Conservation (phyloP, 2,329 filamentous ascomycete species). For the Bipolaris sorokiniana region DNA sequence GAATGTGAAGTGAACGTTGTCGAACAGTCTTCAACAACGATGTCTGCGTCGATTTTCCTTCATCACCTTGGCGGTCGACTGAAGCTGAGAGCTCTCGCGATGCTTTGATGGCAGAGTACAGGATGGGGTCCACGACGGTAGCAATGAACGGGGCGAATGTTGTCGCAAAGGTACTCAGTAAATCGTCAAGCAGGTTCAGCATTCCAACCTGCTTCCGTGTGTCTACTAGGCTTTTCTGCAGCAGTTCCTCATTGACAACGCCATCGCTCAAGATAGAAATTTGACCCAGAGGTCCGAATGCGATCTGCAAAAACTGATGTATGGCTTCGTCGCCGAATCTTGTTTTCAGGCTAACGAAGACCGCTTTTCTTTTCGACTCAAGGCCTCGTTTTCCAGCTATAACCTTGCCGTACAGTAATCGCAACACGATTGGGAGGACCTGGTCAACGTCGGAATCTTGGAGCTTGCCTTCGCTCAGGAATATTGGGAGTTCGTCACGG, state of each 20-base stretch:
- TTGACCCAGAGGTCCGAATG: slow-evolving; percentile 71
- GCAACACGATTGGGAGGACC: slow-evolving; percentile 84
- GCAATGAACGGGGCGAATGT: slow-evolving; percentile 72
- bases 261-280: slow-evolving; percentile 64
- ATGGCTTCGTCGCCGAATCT: slow-evolving; percentile 77
- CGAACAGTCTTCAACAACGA: slow-evolving; percentile 71
- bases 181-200: slow-evolving; percentile 86
- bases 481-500: slow-evolving; percentile 89
- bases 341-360: slow-evolving; percentile 75
- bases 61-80: slow-evolving; percentile 38
- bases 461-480: slow-evolving; percentile 74
- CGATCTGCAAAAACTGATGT: slow-evolving; percentile 80
- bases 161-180: slow-evolving; percentile 82
- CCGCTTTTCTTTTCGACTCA: slow-evolving; percentile 74
- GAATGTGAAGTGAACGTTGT: slow-evolving; percentile 78
- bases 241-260: slow-evolving; percentile 54
- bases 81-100: slow-evolving; percentile 51
- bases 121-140: slow-evolving; percentile 73
- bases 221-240: slow-evolving; percentile 62
- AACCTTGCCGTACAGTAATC: slow-evolving; percentile 86
- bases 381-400: slow-evolving; percentile 84
- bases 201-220: slow-evolving; percentile 86
- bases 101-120: slow-evolving; percentile 80
- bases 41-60: slow-evolving; percentile 38
- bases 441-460: slow-evolving; percentile 72